A percentile compares a stretch with the other conserved stretches of the same genome.
Evolutionary conservation across 768 basidiomycete genomes (phyloP).

Genomic region (Amanita pallidorosea): DNA sequence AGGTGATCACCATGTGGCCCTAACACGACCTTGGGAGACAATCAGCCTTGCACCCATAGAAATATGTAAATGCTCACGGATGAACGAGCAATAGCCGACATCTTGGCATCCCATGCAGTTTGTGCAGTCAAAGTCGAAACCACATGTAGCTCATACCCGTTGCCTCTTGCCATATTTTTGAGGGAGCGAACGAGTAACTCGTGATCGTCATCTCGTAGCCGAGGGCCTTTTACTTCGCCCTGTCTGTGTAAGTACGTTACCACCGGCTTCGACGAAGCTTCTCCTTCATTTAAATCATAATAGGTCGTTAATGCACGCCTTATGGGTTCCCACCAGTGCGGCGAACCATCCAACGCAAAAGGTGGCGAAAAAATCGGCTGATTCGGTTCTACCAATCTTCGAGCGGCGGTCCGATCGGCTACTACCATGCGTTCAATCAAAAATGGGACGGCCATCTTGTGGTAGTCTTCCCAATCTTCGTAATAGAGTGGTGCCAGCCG

Average conservation of each 20-base stretch:
- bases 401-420: conserved; percentile 63
- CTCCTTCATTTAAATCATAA: conserved; percentile 22
- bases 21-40: conserved; percentile 37
- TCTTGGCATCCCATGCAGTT: conserved; percentile 50
- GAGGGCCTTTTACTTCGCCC: conserved; percentile 35
- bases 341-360: conserved; percentile 32
- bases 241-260: conserved; percentile 65
- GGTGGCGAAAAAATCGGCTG: conserved; percentile 33
- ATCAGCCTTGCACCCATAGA: conserved; percentile 3
- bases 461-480: conserved; percentile 73
- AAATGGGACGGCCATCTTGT: conserved; percentile 56
- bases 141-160: conserved; percentile 46
- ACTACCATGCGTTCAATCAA: conserved; percentile 69
- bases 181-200: conserved; percentile 49
- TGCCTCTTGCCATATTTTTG: conserved; percentile 33
- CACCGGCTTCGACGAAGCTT: conserved; percentile 24
- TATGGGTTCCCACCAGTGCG: conserved; percentile 64
- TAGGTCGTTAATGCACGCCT: conserved; percentile 30
- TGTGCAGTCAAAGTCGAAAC: conserved; percentile 36
- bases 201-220: conserved; percentile 47
- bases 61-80: conserved; percentile 34
- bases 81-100: conserved; percentile 56
- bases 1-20: conserved; percentile 52
- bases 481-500: conserved; percentile 53
- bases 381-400: conserved; percentile 13